phyloP scores from a whole-genome alignment of 2,329 filamentous ascomycete species.

The Verticillium klebahnii region DNA sequence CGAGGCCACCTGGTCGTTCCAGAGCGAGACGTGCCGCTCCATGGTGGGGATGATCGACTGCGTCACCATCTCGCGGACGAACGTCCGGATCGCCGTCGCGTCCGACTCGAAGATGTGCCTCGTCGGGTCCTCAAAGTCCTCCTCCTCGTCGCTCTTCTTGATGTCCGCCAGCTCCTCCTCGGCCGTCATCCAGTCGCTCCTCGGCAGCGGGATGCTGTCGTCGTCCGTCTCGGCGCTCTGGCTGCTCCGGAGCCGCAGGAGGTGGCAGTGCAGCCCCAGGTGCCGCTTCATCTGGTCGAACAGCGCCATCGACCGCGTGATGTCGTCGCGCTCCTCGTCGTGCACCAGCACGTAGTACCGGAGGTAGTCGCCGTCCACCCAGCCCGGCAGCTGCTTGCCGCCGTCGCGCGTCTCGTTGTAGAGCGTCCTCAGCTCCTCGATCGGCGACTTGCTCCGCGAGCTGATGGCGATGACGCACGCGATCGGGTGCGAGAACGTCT shows the following conservation, averaged over 20 bases:
- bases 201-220: constrained; percentile 76
- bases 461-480: constrained; percentile 94
- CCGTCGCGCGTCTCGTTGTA: constrained; percentile 83
- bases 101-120: constrained; percentile 91
- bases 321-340: constrained; percentile 93
- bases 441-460: constrained; percentile 76
- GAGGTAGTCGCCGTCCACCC: constrained; percentile 88
- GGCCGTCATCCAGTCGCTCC: constrained; percentile 85
- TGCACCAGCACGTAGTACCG: constrained; percentile 96
- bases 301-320: constrained; percentile 78
- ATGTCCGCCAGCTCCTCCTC: constrained; percentile 78
- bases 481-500: constrained; percentile 92
- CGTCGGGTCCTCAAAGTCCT: constrained; percentile 66
- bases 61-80: constrained; percentile 90
- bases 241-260: constrained; percentile 78
- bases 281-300: constrained; percentile 99
- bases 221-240: constrained; percentile 88
- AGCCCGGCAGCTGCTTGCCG: constrained; percentile 67
- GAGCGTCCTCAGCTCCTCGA: constrained; percentile 78
- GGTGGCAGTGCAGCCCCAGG: constrained; percentile 90
- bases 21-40: constrained; percentile 85
- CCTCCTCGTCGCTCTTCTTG: constrained; percentile 60
- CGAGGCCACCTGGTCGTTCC: constrained; percentile 97
- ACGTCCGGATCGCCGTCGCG: constrained; percentile 78
- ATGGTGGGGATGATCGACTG: constrained; percentile 94